Evolutionary conservation across 2,329 filamentous ascomycete species (phyloP).

Genomic region (Neonectria sp.): DNA sequence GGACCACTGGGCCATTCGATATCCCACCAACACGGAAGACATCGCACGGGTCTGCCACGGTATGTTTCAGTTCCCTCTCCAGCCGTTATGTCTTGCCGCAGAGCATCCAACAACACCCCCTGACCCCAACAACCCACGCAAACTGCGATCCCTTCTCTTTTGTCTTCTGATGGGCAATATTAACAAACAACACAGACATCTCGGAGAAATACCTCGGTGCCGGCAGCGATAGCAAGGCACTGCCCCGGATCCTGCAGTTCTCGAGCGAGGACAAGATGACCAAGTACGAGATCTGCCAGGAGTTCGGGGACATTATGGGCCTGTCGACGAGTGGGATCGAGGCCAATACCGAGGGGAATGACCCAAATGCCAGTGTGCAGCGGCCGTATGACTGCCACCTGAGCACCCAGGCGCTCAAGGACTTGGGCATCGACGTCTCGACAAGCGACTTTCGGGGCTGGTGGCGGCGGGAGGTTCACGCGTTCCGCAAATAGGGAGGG

Average conservation of each 20-base stretch:
- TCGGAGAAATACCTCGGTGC: slow-evolving; percentile 75
- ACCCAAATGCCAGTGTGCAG: slow-evolving; percentile 79
- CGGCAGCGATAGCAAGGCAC: slow-evolving; percentile 62
- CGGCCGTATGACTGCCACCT: slow-evolving; percentile 92
- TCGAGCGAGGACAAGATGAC: slow-evolving; percentile 89
- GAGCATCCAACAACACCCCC: not conserved
- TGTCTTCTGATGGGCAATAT: slow-evolving; percentile 2
- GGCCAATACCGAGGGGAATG: slow-evolving; percentile 79
- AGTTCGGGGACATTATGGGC: slow-evolving; percentile 85
- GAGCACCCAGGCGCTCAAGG: slow-evolving; percentile 80
- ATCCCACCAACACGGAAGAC: slow-evolving; percentile 92
- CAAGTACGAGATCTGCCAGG: slow-evolving; percentile 89
- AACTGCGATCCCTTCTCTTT: not conserved
- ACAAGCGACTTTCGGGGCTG: slow-evolving; percentile 84
- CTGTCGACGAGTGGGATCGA: slow-evolving; percentile 78
- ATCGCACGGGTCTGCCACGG: slow-evolving; percentile 83
- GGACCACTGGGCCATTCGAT: slow-evolving; percentile 89
- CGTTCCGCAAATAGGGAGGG: slow-evolving; percentile 67
- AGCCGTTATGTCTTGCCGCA: slow-evolving; percentile 28
- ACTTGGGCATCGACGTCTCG: slow-evolving; percentile 81
- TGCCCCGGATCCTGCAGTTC: slow-evolving; percentile 86
- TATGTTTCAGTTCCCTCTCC: slow-evolving; percentile 54
- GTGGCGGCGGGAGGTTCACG: slow-evolving; percentile 79
- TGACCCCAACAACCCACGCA: not conserved
- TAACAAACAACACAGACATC: slow-evolving; percentile 67